A percentile compares a stretch with the other conserved stretches of the same genome.
Conservation (phyloP, 345 rosid species). For the Eucalyptus melliodora region DNA sequence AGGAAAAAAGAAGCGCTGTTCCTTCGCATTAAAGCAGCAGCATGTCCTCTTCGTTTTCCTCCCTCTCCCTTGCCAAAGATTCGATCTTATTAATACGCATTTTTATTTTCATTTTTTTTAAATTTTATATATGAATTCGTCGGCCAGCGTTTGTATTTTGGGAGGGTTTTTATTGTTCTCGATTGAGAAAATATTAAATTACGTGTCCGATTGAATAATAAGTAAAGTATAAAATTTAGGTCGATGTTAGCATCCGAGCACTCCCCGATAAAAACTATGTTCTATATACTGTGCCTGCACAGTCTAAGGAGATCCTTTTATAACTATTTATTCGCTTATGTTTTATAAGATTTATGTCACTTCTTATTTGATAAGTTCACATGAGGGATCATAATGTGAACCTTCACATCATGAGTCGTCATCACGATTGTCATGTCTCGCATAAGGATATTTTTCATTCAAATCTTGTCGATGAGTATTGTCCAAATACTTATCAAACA, state of each 20-base stretch:
- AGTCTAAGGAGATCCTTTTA: neutral
- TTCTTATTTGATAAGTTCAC: neutral
- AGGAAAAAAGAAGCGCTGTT: neutral
- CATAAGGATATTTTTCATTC: neutral
- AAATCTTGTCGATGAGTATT: neutral
- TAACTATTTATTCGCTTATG: neutral
- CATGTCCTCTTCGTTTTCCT: neutral
- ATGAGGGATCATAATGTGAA: rapidly evolving
- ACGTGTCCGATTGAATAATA: neutral
- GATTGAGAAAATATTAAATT: neutral
- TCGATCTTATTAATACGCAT: neutral
- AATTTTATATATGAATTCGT: neutral
- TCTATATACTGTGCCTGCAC: neutral
- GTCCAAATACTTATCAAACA: neutral
- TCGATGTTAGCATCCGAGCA: neutral
- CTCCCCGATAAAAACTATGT: neutral
- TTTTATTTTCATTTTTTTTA: too few relatives aligned
- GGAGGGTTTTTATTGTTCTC: neutral
- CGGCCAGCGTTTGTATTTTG: neutral
- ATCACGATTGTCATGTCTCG: neutral
- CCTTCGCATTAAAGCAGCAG: neutral
- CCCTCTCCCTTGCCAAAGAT: neutral
- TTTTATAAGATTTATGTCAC: neutral
- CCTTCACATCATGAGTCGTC: rapidly evolving
- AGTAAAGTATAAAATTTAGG: neutral